Percentiles rank a stretch among this genome's conserved stretches.
phyloP scores from a whole-genome alignment of 169 alveolate genomes.

The Amoebophrya sp. region DNA sequence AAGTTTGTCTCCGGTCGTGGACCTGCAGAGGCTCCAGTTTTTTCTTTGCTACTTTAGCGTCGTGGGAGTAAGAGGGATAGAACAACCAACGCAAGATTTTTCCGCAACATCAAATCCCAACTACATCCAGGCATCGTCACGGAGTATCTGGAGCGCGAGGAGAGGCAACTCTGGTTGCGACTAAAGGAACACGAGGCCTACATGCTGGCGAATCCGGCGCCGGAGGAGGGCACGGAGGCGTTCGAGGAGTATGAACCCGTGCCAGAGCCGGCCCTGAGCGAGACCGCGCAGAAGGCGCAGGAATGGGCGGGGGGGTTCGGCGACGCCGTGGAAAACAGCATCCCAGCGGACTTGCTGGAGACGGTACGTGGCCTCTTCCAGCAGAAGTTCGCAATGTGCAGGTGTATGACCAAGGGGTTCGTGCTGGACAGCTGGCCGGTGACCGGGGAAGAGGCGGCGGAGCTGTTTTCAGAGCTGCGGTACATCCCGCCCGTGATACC shows the following conservation, averaged over 20 bases:
- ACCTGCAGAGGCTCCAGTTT: too few species aligned
- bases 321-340: background rate
- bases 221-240: background rate
- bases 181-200: background rate
- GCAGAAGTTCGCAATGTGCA: background rate
- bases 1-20: too few species aligned
- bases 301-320: background rate
- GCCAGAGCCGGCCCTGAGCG: background rate
- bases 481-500: background rate
- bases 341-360: too few species aligned
- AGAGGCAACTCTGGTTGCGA: background rate
- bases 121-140: background rate
- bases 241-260: background rate
- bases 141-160: background rate
- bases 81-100: too few species aligned
- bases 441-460: background rate
- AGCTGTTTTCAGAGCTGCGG: background rate
- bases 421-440: background rate
- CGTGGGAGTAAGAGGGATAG: too few species aligned
- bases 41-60: too few species aligned
- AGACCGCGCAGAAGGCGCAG: background rate
- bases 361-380: background rate
- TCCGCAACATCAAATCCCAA: too few species aligned
- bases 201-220: background rate
- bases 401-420: background rate